A percentile compares a stretch with the other conserved stretches of the same genome.
These are phyloP conservation scores for Phytopythium kandeliae DNA, from an alignment of 352 stramenopile species.

Conservation along the genomic window DNA sequence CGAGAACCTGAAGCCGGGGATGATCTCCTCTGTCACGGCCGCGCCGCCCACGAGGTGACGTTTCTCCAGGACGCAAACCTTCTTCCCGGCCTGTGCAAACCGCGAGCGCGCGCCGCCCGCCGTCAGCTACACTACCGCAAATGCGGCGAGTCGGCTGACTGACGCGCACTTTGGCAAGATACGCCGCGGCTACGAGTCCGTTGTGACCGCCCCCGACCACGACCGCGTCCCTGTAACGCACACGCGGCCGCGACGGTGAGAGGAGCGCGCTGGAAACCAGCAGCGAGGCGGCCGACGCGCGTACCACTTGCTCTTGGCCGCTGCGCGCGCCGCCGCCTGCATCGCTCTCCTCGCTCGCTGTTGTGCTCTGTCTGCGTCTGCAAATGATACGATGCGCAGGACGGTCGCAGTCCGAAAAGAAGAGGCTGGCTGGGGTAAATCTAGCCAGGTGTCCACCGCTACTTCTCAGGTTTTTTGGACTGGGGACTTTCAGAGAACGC, in stretches of 20 bases:
- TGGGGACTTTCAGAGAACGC: too few species aligned
- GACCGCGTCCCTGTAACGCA: conserved; percentile 64
- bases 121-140: too few species aligned
- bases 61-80: conserved; percentile 86
- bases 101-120: too few species aligned
- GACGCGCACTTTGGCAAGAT: conserved; percentile 82
- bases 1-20: conserved; percentile 89
- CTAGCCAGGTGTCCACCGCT: too few species aligned
- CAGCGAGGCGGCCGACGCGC: too few species aligned
- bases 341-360: conserved; percentile 8
- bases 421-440: too few species aligned
- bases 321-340: conserved; percentile 7
- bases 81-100: conserved; percentile 56
- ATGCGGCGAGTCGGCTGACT: too few species aligned
- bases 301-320: conserved; percentile 40
- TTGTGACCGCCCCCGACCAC: conserved; percentile 89
- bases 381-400: too few species aligned
- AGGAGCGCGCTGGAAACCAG: too few species aligned
- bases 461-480: too few species aligned
- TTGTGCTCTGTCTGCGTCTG: too few species aligned
- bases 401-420: too few species aligned
- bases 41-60: conserved; percentile 83
- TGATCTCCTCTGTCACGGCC: conserved; percentile 89
- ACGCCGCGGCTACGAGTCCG: conserved; percentile 83
- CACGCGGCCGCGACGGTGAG: neutral